phyloP scores from a whole-genome alignment of 768 basidiomycete genomes.

The Chalciporus piperatus region DNA sequence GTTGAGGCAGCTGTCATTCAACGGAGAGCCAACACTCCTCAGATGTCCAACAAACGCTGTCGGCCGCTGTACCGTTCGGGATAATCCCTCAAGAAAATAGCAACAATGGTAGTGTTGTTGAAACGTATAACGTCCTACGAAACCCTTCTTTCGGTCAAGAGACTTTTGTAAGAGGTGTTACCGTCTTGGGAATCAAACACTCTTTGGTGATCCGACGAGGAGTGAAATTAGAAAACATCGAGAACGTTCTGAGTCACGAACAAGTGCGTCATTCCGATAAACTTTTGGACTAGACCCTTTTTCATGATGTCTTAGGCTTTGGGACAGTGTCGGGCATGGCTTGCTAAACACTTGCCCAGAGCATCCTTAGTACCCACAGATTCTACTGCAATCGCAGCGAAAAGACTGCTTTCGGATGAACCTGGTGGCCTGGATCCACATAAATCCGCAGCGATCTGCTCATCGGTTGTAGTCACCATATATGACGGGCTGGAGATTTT shows the following conservation, averaged over 20 bases:
- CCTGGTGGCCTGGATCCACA: conserved; percentile 40
- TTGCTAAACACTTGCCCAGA: conserved; percentile 49
- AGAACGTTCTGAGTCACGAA: conserved; percentile 71
- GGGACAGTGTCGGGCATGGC: conserved; percentile 72
- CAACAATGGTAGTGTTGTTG: conserved; percentile 67
- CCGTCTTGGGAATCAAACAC: conserved; percentile 61
- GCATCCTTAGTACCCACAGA: conserved; percentile 54
- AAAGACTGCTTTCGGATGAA: conserved; percentile 29
- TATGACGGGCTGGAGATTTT: conserved; percentile 65
- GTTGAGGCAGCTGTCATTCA: conserved; percentile 4
- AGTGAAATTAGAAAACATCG: conserved; percentile 51
- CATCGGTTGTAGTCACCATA: conserved; percentile 55
- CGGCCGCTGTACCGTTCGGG: conserved; percentile 43
- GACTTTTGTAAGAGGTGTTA: conserved; percentile 58
- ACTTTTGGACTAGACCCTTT: background rate
- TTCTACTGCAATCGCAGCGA: conserved; percentile 74
- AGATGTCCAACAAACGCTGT: conserved; percentile 62
- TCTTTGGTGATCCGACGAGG: conserved; percentile 65
- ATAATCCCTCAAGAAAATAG: conserved; percentile 83
- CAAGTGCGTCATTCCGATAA: conserved; percentile 46
- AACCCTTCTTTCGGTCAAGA: conserved; percentile 33
- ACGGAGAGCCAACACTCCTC: conserved; percentile 2
- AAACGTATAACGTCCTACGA: conserved; percentile 69
- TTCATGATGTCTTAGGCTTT: conserved; percentile 51
- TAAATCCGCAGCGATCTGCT: conserved; percentile 72